Percentiles rank a stretch among this genome's conserved stretches.
Conservation (phyloP, 768 basidiomycete genomes). For the Lactifluus pinguis region DNA sequence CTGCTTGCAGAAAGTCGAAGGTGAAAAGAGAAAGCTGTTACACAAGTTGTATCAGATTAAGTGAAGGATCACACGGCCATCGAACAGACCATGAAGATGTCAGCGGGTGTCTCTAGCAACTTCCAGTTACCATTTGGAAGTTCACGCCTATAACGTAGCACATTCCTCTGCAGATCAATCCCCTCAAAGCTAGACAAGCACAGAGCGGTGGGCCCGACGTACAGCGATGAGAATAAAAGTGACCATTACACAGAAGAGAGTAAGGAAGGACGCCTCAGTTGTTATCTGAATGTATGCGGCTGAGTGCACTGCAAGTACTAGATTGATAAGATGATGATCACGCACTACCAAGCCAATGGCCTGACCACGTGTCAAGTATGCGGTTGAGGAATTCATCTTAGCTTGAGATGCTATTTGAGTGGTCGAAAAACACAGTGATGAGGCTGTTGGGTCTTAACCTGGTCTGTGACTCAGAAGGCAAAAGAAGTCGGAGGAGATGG, state of each 20-base stretch:
- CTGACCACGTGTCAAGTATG: constrained; percentile 28
- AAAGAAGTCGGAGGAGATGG: too few species aligned
- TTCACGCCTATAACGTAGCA: neutral
- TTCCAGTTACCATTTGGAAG: neutral
- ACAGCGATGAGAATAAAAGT: constrained; percentile 3
- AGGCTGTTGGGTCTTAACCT: too few species aligned
- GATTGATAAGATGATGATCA: neutral
- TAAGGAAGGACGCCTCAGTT: constrained; percentile 25
- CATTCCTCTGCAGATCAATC: constrained; percentile 5
- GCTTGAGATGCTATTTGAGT: neutral
- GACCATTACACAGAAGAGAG: neutral
- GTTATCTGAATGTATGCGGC: constrained; percentile 23
- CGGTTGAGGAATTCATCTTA: neutral
- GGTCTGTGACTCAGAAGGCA: neutral
- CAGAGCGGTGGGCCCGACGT: neutral
- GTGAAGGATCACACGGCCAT: neutral
- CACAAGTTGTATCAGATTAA: constrained; percentile 15
- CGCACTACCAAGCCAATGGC: constrained; percentile 31
- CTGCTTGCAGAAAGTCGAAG: constrained; percentile 32
- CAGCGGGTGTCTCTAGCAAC: constrained; percentile 31
- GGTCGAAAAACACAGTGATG: too few species aligned
- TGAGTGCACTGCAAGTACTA: neutral
- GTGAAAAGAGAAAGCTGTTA: constrained; percentile 21
- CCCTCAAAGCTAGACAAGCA: neutral
- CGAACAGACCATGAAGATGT: constrained; percentile 32